These are phyloP conservation scores for Ruellia speciosa DNA, from an alignment of 305 asterid genomes.

Conservation along the genomic window DNA sequence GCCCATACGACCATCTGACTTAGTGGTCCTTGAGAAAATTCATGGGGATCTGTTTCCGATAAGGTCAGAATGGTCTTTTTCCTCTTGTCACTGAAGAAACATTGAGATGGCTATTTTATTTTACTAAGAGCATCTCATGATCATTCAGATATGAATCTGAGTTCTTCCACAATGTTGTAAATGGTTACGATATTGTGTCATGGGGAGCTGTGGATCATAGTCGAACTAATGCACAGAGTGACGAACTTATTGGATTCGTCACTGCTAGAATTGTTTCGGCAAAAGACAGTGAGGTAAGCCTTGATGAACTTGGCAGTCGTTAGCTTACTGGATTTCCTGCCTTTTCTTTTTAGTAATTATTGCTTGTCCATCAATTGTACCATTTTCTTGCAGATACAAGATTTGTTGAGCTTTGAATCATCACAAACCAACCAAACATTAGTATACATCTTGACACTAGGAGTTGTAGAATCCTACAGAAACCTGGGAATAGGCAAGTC, in stretches of 20 bases:
- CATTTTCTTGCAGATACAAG: conserved; percentile 56
- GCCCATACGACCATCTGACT: conserved; percentile 65
- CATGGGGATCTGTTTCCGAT: conserved; percentile 77
- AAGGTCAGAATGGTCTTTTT: conserved; percentile 38
- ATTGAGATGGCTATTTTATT: conserved; percentile 10
- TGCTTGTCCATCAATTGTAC: background rate
- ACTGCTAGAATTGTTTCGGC: conserved; percentile 70
- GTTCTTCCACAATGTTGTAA: conserved; percentile 78
- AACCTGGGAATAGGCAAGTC: conserved; percentile 73
- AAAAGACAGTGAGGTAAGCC: conserved; percentile 78
- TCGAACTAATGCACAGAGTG: conserved; percentile 48
- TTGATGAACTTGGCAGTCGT: background rate
- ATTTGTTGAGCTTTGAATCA: conserved; percentile 58
- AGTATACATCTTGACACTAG: conserved; percentile 77
- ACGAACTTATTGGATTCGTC: conserved; percentile 86
- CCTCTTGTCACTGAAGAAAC: conserved; percentile 16
- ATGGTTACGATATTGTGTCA: conserved; percentile 72
- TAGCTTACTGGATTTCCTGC: background rate
- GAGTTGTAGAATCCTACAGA: conserved; percentile 79
- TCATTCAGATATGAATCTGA: conserved; percentile 71
- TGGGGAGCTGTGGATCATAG: conserved; percentile 97
- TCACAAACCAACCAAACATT: conserved; percentile 62
- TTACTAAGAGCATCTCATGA: conserved; percentile 22
- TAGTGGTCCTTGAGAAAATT: conserved; percentile 58
- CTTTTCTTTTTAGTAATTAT: background rate